phyloP scores from a whole-genome alignment of 345 rosid species.

The Rhodomyrtus tomentosa region DNA sequence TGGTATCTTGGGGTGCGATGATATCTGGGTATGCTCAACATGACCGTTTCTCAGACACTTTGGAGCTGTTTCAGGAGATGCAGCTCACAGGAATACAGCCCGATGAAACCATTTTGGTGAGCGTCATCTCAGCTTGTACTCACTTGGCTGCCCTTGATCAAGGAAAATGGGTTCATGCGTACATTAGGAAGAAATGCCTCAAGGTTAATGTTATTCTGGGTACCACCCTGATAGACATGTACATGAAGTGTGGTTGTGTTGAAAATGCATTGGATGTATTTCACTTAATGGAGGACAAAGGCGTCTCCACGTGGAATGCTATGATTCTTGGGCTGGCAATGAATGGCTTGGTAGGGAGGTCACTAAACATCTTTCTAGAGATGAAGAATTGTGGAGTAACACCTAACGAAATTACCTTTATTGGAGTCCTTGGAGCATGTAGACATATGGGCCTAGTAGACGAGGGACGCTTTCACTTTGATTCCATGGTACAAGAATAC shows the following conservation, averaged over 20 bases:
- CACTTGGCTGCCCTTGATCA: slow-evolving; percentile 39
- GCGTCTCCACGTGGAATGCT: slow-evolving; percentile 56
- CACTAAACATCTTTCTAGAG: slow-evolving; percentile 29
- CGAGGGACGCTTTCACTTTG: slow-evolving; percentile 31
- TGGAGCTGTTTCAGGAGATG: slow-evolving; percentile 38
- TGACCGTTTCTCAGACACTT: slow-evolving; percentile 23
- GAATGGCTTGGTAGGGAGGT: slow-evolving; percentile 33
- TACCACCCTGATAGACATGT: slow-evolving; percentile 46
- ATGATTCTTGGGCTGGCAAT: slow-evolving; percentile 43
- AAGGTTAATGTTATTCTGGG: slow-evolving; percentile 36
- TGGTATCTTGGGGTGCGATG: slow-evolving; percentile 45
- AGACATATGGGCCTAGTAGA: slow-evolving; percentile 53
- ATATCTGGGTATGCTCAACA: slow-evolving; percentile 43
- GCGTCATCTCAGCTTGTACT: slow-evolving; percentile 45
- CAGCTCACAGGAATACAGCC: slow-evolving; percentile 26
- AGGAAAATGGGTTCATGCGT: slow-evolving; percentile 47
- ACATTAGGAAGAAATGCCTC: slow-evolving; percentile 27
- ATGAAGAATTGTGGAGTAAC: slow-evolving; percentile 28
- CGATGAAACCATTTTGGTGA: slow-evolving; percentile 37
- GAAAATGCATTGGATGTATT: slow-evolving; percentile 44
- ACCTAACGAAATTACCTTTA: slow-evolving; percentile 43
- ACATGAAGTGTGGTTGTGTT: slow-evolving; percentile 46
- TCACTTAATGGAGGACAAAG: slow-evolving; percentile 22
- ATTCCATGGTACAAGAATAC: slow-evolving; percentile 33
- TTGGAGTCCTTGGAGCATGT: slow-evolving; percentile 51